Base-by-base conservation (phyloP, 1,139 yeast species). In the Kodamaea sp. region DNA sequence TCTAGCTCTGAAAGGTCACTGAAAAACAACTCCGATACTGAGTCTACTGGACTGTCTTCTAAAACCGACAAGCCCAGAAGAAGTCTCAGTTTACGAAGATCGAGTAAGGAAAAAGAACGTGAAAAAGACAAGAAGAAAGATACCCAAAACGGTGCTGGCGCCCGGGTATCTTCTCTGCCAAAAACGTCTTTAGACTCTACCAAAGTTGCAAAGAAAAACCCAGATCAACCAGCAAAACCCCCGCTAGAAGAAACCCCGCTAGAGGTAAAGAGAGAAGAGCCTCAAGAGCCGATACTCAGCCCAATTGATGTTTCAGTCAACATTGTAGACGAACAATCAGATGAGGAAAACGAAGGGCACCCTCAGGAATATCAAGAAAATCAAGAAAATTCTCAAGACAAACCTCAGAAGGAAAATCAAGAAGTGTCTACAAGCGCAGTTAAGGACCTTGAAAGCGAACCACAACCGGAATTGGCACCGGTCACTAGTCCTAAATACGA, bases 31-130 rank as follows among this genome's bases (percentile, higher is more conserved):
- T 32, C 39, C 5, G 38, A 35, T 12, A n/a, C 24, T 12, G 34
- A 32, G 18, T 28, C 31, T 9, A 13, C n/a, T 8, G 13, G 2
- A 2, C 15, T 18, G 21, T 26, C 31, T 8, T 34, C 28, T 15
- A 24, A 24, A 14, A 19, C 35, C 21, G 39, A 39, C 12, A 41
- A 41, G 20, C 45, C 45, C 19, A 41, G 32, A 26, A 29, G 47
- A 27, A 34, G 39, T 26, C 28, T 43, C 24, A 43, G 47, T 26
- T 43, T 43, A 34, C 20, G 33, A 7, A 34, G 38, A 23, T 27
- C 21, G 26, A 30, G 29, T 28, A 24, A 25, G 9, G 34, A 34
- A 7, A 27, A 35, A 24, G 38, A 24, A 19, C 12, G 18, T n/a
- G 19, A 7, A 9, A 18, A 20, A 10, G 18, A 15, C 12, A 9